Base-by-base conservation (phyloP, 768 basidiomycete genomes). In the Clitopilus passeckerianus region DNA sequence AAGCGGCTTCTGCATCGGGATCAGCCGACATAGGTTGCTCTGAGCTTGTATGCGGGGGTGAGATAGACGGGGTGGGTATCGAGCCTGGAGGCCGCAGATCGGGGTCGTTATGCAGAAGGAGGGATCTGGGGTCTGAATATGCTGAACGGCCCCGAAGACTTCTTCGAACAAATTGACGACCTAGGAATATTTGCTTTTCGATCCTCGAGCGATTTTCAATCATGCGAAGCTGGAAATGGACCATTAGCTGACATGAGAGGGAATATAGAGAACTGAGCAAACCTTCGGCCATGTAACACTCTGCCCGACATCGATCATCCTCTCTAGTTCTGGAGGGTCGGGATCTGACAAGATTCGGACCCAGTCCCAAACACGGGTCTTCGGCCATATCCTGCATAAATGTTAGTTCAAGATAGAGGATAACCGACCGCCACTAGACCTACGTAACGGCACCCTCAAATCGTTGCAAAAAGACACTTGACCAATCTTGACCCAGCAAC, bases 211-310 rank as follows among this genome's bases (percentile, higher is more conserved):
- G 82, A 70, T 98, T 98, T 68, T 89, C 86, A 60, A 98, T 91
- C 84, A 98, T 98, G 65, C 93, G 93, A 14, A 97, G 74, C 94
- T 95, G 65, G 30, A 10, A 10, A 18, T 52, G 54, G 3, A 18
- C 27, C 27, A 30, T 30, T 30, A 30, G 27, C 27, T 30, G 27
- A 30, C 27, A 7, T 30, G 27, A n/a, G 27, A 30, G 7, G 22
- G n/a, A 6, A 16, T 5, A 59, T 22, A 53, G 57, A 60, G 54
- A 37, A 10, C 27, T 4, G 4, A 30, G 41, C 23, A 55, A 63
- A 96, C 91, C 77, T 96, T 98, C 0, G 97, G 96, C 94, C 94
- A 99, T n/a, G 97, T 91, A 27, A 94, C 96, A 9, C 84, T 70
- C 73, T 97, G 81, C 10, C 97, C 97, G 0, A 93, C 90, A 57